Evolutionary conservation across 805 yeast species (phyloP), one percentile per base, ranked within the genome.

Genomic region (Sungouiella thailandica): DNA sequence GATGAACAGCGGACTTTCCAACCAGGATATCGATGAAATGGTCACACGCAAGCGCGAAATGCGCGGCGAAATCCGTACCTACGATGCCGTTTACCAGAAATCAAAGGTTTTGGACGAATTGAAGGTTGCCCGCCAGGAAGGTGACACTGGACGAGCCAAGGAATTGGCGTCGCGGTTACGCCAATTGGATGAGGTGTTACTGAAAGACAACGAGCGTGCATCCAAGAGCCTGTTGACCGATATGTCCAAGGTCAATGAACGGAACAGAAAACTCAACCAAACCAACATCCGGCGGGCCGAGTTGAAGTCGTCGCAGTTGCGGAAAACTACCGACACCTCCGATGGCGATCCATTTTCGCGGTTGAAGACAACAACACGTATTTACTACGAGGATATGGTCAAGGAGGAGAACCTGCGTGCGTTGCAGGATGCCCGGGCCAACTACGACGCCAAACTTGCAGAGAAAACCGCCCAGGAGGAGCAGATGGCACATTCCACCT

Each of bases 321-420:
- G 80, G 45, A 76, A 60, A 46, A 31, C 43, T 11, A 44, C 69
- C 36, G 65, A 47, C 27, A 60, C 61, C 37, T 68, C 75, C 34
- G 76, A 70, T 48, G 68, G 68, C 7, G 85, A 93, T 62, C 97
- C 98, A 15, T 93, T 93, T 60, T 77, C 83, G 46, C 78, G 97
- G 57, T 73, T 93, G 53, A 82, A 85, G 55, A 90, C 97, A 1
- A 83, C 79, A 41, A 85, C 97, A 1, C 76, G 85, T 50, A 77
- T 86, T 40, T 90, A 86, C 59, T 87, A 88, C 52, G 67, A 70
- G 37, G 73, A 74, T 35, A 62, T 70, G 29, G 76, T 71, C 41
- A 69, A 70, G 41, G 73, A 70, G 40, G 81, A 72, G 43, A 76
- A 79, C 45, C 78, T 72, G 44, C 72, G 69, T 55, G 83, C 80